Conservation (phyloP, 2,329 filamentous ascomycete genomes). For the Berkeleyomyces rouxiae region DNA sequence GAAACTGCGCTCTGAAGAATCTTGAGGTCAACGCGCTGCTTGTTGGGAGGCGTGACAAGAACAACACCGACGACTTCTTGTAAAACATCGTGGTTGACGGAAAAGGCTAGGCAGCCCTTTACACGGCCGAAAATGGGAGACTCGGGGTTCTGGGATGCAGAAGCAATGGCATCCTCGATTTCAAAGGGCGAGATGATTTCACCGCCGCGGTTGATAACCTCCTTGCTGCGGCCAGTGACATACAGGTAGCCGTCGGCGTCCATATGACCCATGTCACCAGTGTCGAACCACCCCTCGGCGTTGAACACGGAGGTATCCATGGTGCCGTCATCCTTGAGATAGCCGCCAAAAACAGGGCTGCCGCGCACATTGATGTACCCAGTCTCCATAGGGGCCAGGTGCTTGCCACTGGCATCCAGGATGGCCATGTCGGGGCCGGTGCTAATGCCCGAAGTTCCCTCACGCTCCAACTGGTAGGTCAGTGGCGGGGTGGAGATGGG, state of each 20-base stretch:
- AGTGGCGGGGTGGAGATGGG: conserved; percentile 38
- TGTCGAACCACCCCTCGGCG: conserved; percentile 35
- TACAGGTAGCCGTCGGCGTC: conserved; percentile 35
- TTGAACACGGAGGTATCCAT: conserved; percentile 31
- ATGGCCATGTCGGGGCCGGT: conserved; percentile 36
- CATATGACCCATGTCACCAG: conserved; percentile 36
- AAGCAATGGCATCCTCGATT: conserved; percentile 38
- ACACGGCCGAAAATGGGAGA: conserved; percentile 31
- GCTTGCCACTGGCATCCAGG: conserved; percentile 25
- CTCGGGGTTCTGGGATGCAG: conserved; percentile 25
- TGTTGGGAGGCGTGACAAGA: conserved; percentile 29
- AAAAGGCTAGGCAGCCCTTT: conserved; percentile 35
- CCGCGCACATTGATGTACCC: conserved; percentile 36
- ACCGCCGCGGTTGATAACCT: conserved; percentile 40
- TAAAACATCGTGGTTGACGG: conserved; percentile 32
- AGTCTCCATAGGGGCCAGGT: conserved; percentile 18
- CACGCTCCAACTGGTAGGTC: conserved; percentile 33
- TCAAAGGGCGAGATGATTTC: conserved; percentile 44
- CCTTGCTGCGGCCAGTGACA: conserved; percentile 38
- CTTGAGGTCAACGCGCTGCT: conserved; percentile 30
- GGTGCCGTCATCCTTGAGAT: conserved; percentile 27
- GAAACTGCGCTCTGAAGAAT: conserved; percentile 31
- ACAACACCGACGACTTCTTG: conserved; percentile 39
- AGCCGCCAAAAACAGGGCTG: conserved; percentile 33
- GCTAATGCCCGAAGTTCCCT: conserved; percentile 35